Conservation (phyloP, 306 rosid species). For the Begonia loranthoides region DNA sequence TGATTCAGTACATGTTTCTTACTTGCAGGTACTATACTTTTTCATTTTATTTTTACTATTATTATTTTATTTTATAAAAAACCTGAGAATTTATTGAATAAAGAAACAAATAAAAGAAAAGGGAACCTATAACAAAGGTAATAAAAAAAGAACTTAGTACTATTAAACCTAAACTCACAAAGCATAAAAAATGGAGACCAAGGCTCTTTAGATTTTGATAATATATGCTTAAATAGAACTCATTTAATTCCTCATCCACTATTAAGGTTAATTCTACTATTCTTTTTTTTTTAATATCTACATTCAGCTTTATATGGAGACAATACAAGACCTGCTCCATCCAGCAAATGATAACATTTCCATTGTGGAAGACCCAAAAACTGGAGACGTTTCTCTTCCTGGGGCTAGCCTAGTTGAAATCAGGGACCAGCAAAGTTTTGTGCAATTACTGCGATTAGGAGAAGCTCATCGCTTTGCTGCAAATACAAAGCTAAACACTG, state of each 20-base stretch:
- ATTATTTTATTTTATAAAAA: background rate
- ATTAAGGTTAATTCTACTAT: constrained; percentile 6
- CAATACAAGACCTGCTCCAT: constrained; percentile 87
- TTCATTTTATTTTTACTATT: constrained; percentile 8
- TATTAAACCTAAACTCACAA: no score
- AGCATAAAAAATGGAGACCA: no score
- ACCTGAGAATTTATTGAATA: no score
- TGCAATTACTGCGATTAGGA: constrained; percentile 79
- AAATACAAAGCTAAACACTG: constrained; percentile 87
- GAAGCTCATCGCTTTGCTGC: constrained; percentile 98
- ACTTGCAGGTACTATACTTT: constrained; percentile 54
- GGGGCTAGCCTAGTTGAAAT: constrained; percentile 85
- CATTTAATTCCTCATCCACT: background rate
- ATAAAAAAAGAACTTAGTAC: no score
- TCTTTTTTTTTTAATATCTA: constrained; percentile 10
- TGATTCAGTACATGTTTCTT: constrained; percentile 75
- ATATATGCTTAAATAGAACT: background rate
- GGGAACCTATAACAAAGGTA: no score
- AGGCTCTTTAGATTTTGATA: no score
- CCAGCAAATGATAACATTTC: constrained; percentile 87
- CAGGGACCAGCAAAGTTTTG: constrained; percentile 70
- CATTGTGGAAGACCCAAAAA: constrained; percentile 87
- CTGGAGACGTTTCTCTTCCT: constrained; percentile 92
- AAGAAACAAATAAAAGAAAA: no score
- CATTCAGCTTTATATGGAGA: constrained; percentile 95